These are phyloP conservation scores for Rhizopus microsporus DNA, from an alignment of 371 early-diverging fungal genomes.

Conservation along the genomic window DNA sequence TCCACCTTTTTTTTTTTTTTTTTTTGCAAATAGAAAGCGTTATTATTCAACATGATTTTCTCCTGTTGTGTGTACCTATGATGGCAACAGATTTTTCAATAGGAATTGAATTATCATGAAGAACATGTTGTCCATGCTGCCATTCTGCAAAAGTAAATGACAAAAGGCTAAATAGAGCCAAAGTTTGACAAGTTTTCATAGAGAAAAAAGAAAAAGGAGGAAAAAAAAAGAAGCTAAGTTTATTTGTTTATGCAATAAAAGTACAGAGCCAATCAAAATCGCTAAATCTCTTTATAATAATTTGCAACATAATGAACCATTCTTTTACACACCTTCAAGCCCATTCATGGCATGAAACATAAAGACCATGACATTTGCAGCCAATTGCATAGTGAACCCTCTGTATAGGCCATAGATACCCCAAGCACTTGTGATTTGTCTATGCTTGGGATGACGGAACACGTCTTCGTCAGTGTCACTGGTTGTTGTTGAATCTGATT, in stretches of 20 bases:
- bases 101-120: slow-evolving; percentile 7
- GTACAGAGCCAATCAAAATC: background rate
- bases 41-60: background rate
- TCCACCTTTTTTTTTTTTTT: slow-evolving; percentile 45
- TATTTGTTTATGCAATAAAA: background rate
- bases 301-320: too few species aligned
- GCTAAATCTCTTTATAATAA: too few species aligned
- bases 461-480: slow-evolving; percentile 28
- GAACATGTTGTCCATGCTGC: background rate
- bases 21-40: background rate
- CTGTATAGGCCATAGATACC: slow-evolving; percentile 76
- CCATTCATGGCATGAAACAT: slow-evolving; percentile 56
- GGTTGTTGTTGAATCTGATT: slow-evolving; percentile 8
- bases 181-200: too few species aligned
- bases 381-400: slow-evolving; percentile 73
- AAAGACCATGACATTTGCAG: slow-evolving; percentile 63
- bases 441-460: slow-evolving; percentile 9
- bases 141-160: background rate
- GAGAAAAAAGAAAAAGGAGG: background rate
- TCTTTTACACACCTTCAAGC: slow-evolving; percentile 40
- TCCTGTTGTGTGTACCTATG: slow-evolving; percentile 16
- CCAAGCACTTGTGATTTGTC: slow-evolving; percentile 49
- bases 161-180: too few species aligned
- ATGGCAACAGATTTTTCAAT: slow-evolving; percentile 25
- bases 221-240: background rate